Base-by-base conservation (phyloP, 164 flowering plant genomes). In the Brasenia schreberi region DNA sequence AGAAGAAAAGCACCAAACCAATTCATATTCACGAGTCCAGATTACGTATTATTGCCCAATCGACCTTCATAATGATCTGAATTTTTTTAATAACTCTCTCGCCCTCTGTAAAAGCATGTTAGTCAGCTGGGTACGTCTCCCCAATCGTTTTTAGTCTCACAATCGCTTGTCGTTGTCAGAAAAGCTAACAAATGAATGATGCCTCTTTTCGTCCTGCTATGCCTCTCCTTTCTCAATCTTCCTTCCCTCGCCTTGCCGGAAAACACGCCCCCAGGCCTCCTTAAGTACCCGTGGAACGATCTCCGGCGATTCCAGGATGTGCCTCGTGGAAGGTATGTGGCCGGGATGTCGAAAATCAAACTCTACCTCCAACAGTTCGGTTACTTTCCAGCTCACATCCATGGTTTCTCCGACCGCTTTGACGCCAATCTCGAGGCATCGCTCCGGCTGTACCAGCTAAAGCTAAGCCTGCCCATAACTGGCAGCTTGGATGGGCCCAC, bases 301-400 rank as follows among this genome's bases (percentile, higher is more conserved):
- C 74, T 86, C 69, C 45, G 63, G 18, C 73, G 45, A 16, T 73
- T 85, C 62, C 65, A 72, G 1, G 72, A 79, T 23, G 74, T 76
- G 3, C 33, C 65, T 18, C 77, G 43, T 42, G 89, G 85, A 7
- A 76, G 68, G 75, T 73, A 67, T n/a, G 67, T 79, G 65, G 45
- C 14, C 49, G 84, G 86, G 43, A 69, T 84, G 45, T 77, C 85
- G 2, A 74, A 83, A 64, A 78, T 86, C 33, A 86, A 86, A 69
- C 75, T 63, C 4, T 82, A 85, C 73, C 73, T 83, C 43, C 72
- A 74, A n/a, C 79, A 71, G 0, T 86, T 84, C 71, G 90, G 95
- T 0, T 88, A 88, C 65, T 70, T 83, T 44, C 53, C 77, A 0
- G 4, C 52, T 0, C 56, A 61, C 7, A 66, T 42, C 33, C 7